phyloP scores from a whole-genome alignment of 2,329 filamentous ascomycete genomes.

The Aspergillus ustus region DNA sequence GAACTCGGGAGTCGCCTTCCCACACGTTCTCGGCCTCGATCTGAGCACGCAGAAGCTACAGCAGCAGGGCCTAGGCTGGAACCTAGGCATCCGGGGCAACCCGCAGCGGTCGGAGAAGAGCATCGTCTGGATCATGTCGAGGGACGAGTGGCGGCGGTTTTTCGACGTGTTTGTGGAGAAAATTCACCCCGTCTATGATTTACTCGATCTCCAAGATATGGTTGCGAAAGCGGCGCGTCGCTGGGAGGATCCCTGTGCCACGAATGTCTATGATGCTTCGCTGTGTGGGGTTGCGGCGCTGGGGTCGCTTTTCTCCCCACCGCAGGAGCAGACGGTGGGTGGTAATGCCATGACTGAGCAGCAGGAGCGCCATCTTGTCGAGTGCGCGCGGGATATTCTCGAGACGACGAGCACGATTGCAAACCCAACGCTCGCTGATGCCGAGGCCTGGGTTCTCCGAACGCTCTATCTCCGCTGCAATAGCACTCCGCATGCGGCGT shows the following conservation, averaged over 20 bases:
- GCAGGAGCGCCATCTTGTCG: not conserved
- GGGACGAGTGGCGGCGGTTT: not conserved
- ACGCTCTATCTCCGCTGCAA: conserved; percentile 54
- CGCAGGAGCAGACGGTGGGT: not conserved
- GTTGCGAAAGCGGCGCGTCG: not conserved
- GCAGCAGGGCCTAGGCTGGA: conserved; percentile 10
- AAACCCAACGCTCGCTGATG: not conserved
- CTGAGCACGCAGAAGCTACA: not conserved
- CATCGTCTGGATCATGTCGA: conserved; percentile 12
- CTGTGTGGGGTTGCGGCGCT: conserved; percentile 24
- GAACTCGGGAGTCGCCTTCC: not conserved
- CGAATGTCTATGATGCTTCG: conserved; percentile 7
- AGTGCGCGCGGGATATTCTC: not conserved
- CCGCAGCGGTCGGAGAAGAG: not conserved
- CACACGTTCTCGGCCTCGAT: not conserved
- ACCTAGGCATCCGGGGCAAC: conserved; percentile 1
- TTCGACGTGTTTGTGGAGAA: conserved; percentile 9
- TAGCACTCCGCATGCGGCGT: conserved; percentile 54
- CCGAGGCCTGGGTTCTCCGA: conserved; percentile 50
- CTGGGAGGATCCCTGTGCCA: conserved; percentile 4
- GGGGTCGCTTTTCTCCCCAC: conserved; percentile 9
- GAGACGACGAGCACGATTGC: conserved; percentile 12
- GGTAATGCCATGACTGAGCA: not conserved
- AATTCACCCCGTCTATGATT: conserved; percentile 21
- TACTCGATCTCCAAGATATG: conserved; percentile 16